Conservation (phyloP, 352 stramenopile genomes). For the Sclerospora graminicola region DNA sequence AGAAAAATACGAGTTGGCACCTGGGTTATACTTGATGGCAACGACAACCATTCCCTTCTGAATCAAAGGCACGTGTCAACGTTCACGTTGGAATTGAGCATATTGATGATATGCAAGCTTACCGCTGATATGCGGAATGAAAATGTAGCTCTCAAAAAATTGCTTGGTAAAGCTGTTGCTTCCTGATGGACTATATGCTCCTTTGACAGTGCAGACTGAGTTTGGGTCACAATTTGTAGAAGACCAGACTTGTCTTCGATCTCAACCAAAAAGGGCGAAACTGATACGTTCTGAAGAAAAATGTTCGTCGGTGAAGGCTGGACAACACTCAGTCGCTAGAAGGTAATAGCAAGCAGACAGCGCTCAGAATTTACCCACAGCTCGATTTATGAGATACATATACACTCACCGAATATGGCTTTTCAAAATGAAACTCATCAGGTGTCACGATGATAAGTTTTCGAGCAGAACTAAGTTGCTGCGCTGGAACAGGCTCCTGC, state of each 20-base stretch:
- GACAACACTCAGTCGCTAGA: too few relatives aligned
- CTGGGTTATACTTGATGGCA: too few relatives aligned
- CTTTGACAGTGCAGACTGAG: neutral
- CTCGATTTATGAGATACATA: neutral
- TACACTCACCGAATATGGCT: slow-evolving; percentile 17
- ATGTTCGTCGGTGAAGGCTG: slow-evolving; percentile 47
- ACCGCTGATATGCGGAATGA: too few relatives aligned
- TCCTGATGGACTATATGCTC: neutral
- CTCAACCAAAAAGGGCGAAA: slow-evolving; percentile 42
- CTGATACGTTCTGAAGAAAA: slow-evolving; percentile 66
- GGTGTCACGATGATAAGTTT: slow-evolving; percentile 47
- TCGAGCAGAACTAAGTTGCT: slow-evolving; percentile 13
- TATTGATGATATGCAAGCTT: too few relatives aligned
- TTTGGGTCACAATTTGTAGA: slow-evolving; percentile 52
- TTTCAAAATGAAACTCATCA: slow-evolving; percentile 57
- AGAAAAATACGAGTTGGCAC: too few relatives aligned
- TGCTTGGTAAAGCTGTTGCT: too few relatives aligned
- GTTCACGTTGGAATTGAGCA: too few relatives aligned
- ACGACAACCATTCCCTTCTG: too few relatives aligned
- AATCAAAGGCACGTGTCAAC: too few relatives aligned
- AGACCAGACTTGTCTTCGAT: slow-evolving; percentile 44
- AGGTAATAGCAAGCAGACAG: too few relatives aligned
- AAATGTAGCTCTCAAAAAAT: too few relatives aligned
- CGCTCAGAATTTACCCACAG: slow-evolving; percentile 2
- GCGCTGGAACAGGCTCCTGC: slow-evolving; percentile 1